Base-by-base conservation (phyloP, 352 stramenopile genomes). In the Phytophthora fragariaefolia region DNA sequence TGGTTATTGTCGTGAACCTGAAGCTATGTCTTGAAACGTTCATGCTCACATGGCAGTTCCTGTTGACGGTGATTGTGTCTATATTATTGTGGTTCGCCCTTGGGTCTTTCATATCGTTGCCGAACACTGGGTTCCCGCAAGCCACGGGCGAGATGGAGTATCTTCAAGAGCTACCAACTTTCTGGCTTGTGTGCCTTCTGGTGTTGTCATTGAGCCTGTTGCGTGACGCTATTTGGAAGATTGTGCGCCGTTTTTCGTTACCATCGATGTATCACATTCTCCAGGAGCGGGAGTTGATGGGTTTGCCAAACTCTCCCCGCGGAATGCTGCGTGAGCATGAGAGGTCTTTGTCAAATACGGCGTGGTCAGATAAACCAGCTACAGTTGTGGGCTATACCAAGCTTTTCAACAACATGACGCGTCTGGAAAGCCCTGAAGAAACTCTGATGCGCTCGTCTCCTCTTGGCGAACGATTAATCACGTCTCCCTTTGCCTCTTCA, bases 201-300 rank as follows among this genome's bases (percentile, higher is more conserved):
- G 83, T 92, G n/a, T 32, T 87, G 28, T 80, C 66, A 15, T 45
- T 93, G 20, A 90, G 75, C 40, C 53, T 93, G 26, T 49, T 93
- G n/a, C 79, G 85, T 28, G 85, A 93, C 46, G 38, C 74, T 28
- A 66, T 93, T 10, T 93, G 85, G 85, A 93, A 93, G 59, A 71
- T 90, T 49, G 47, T 93, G 36, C 83, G 83, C 15, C 85, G 85
- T 5, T 66, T 91, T 47, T 74, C 66, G 23, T 82, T 82, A 10
- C 85, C 85, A 4, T 90, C 83, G 12, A 83, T 83, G 38, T 92
- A 93, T 45, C 85, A 93, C 49, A 93, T 93, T 52, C 48, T 93
- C 3, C 85, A 93, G 48, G 85, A 93, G 48, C 85, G 85, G 1
- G 85, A 93, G 40, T 76, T 82, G 52, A 73, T 93, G 50, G 74